These are phyloP conservation scores for Eucommia ulmoides DNA, from an alignment of 257 asterid genomes.

Conservation along the genomic window DNA sequence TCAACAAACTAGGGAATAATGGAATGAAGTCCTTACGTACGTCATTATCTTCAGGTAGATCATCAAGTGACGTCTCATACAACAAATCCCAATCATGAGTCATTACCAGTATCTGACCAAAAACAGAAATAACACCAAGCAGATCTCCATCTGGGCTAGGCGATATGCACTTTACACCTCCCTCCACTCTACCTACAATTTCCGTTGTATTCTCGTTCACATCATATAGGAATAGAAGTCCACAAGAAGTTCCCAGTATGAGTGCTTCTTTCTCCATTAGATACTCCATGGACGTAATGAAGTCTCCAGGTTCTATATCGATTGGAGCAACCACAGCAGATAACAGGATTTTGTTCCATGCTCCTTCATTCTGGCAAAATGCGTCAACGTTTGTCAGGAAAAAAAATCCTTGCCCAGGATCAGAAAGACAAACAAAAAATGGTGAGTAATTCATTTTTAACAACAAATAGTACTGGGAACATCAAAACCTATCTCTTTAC, in stretches of 20 bases:
- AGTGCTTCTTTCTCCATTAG: conserved; percentile 91
- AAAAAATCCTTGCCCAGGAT: too few relatives aligned
- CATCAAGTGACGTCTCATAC: conserved; percentile 75
- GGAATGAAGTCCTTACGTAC: conserved; percentile 70
- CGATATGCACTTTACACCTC: conserved; percentile 87
- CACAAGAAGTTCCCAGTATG: conserved; percentile 69
- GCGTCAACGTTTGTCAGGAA: conserved; percentile 9
- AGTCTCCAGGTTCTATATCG: conserved; percentile 74
- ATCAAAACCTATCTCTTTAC: too few relatives aligned
- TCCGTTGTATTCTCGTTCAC: conserved; percentile 57
- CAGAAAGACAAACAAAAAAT: too few relatives aligned
- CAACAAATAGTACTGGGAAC: too few relatives aligned
- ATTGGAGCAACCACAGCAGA: conserved; percentile 27
- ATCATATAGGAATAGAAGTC: conserved; percentile 56
- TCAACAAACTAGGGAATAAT: conserved; percentile 10
- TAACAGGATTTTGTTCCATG: conserved; percentile 22
- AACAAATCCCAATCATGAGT: conserved; percentile 94
- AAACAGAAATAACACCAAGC: conserved; percentile 70
- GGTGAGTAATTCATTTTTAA: too few relatives aligned
- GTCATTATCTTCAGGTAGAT: conserved; percentile 65
- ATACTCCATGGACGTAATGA: conserved; percentile 70
- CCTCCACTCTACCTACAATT: conserved; percentile 85
- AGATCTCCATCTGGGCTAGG: conserved; percentile 98
- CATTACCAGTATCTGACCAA: conserved; percentile 82
- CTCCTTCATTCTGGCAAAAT: conserved; percentile 36